Conservation (phyloP, 768 basidiomycete genomes). For the Tylopilus sp. region DNA sequence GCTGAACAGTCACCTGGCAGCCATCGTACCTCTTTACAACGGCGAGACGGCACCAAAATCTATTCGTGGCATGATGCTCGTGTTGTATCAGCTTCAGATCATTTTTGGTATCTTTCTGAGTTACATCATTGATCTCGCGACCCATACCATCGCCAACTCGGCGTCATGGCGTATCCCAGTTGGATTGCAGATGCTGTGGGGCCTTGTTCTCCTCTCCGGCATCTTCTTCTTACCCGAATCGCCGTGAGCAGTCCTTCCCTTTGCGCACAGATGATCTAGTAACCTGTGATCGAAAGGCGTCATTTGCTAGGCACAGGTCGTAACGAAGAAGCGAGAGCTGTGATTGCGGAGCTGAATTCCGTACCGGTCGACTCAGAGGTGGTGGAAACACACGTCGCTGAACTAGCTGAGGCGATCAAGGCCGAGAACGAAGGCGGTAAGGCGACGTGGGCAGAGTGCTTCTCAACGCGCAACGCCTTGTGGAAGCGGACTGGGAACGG, state of each 20-base stretch:
- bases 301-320: slow-evolving; percentile 1
- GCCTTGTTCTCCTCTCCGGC: slow-evolving; percentile 10
- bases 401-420: slow-evolving; percentile 14
- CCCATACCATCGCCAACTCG: slow-evolving; percentile 10
- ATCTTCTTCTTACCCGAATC: slow-evolving; percentile 15
- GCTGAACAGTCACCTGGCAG: slow-evolving; percentile 26
- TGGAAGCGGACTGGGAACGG: slow-evolving; percentile 18
- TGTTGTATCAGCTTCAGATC: slow-evolving; percentile 75
- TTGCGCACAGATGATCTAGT: neutral
- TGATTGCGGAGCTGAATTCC: slow-evolving; percentile 15
- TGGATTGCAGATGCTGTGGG: slow-evolving; percentile 13
- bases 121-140: slow-evolving; percentile 53
- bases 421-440: slow-evolving; percentile 16
- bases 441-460: slow-evolving; percentile 15
- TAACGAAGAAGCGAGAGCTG: slow-evolving; percentile 7
- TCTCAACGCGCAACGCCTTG: slow-evolving; percentile 15
- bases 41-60: slow-evolving; percentile 76
- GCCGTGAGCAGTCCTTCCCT: slow-evolving; percentile 1
- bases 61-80: slow-evolving; percentile 67
- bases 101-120: slow-evolving; percentile 68
- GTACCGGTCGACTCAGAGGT: slow-evolving; percentile 11
- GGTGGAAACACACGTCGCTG: slow-evolving; percentile 10
- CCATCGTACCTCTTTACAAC: slow-evolving; percentile 66
- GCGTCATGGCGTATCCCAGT: slow-evolving; percentile 16
- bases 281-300: slow-evolving; percentile 1